phyloP scores from a whole-genome alignment of 2,329 filamentous ascomycete species.

The Trichoderma sp. region DNA sequence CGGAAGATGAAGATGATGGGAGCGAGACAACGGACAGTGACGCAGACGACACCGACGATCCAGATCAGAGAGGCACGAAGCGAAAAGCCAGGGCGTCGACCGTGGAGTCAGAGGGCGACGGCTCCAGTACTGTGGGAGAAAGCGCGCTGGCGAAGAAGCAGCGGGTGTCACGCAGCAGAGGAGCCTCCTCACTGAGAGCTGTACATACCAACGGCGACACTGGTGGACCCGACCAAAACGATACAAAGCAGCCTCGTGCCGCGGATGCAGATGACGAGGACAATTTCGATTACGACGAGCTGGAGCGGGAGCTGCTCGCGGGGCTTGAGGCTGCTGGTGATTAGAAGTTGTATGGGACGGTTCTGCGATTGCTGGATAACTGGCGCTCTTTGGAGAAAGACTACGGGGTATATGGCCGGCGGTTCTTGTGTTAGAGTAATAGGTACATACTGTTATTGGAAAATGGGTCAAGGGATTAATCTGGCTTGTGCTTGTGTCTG shows the following conservation, averaged over 20 bases:
- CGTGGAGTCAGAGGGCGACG: constrained; percentile 40
- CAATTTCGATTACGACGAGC: constrained; percentile 56
- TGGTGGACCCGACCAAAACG: constrained; percentile 29
- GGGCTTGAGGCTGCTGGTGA: constrained; percentile 52
- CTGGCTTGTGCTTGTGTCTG: not conserved
- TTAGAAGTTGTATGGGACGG: constrained; percentile 37
- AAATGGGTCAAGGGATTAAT: constrained; percentile 7
- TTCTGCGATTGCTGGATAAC: not conserved
- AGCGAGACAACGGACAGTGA: constrained; percentile 36
- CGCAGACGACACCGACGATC: constrained; percentile 34
- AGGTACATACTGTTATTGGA: not conserved
- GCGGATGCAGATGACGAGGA: constrained; percentile 33
- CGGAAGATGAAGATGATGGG: constrained; percentile 25
- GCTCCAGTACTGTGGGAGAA: constrained; percentile 36
- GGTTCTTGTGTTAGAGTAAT: constrained; percentile 19
- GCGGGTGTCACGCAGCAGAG: constrained; percentile 47
- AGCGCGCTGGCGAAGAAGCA: constrained; percentile 55
- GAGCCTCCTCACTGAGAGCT: constrained; percentile 50
- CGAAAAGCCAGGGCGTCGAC: constrained; percentile 37
- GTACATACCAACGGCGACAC: constrained; percentile 45
- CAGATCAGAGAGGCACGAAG: constrained; percentile 36
- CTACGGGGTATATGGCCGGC: constrained; percentile 9
- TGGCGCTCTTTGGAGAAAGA: not conserved
- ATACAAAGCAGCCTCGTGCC: not conserved
- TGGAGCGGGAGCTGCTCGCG: constrained; percentile 65